phyloP scores from a whole-genome alignment of 805 yeast species.

The Komagataella pastoris region DNA sequence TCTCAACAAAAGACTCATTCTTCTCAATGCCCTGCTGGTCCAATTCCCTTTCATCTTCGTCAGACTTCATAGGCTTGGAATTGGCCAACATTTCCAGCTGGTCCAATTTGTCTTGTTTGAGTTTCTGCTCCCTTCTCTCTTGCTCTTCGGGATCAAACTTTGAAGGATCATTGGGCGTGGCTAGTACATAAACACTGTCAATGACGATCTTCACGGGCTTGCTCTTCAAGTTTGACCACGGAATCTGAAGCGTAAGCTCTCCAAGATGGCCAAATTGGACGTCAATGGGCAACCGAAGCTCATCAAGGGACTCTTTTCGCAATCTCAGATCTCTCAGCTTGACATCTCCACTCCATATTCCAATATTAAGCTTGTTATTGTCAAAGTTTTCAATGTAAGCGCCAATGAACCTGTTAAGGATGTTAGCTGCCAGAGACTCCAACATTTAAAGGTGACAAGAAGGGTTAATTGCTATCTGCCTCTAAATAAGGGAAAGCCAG shows the following conservation, averaged over 20 bases:
- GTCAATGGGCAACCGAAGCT: conserved; percentile 73
- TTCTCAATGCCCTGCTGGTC: conserved; percentile 16
- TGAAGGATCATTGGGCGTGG: conserved; percentile 54
- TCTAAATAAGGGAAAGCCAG: not conserved
- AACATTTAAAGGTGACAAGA: conserved; percentile 25
- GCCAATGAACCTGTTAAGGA: conserved; percentile 50
- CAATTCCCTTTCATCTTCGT: conserved; percentile 17
- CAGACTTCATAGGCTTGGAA: conserved; percentile 16
- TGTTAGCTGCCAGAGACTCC: conserved; percentile 52
- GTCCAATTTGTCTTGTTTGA: conserved; percentile 53
- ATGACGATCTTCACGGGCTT: conserved; percentile 84
- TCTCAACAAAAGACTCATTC: conserved; percentile 77
- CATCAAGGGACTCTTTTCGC: conserved; percentile 82
- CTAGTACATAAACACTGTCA: conserved; percentile 77
- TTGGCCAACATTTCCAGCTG: conserved; percentile 52
- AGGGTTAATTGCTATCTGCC: not conserved
- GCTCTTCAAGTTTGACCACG: conserved; percentile 90
- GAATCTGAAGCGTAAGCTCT: conserved; percentile 78
- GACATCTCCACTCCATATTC: conserved; percentile 97
- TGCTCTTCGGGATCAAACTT: conserved; percentile 46
- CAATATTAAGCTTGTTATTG: conserved; percentile 87
- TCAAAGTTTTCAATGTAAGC: conserved; percentile 89
- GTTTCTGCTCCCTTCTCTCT: conserved; percentile 42
- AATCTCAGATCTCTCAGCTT: conserved; percentile 64
- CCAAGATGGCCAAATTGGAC: conserved; percentile 87